Conservation (phyloP, 2,329 filamentous ascomycete species). For the Penicillium sp. region DNA sequence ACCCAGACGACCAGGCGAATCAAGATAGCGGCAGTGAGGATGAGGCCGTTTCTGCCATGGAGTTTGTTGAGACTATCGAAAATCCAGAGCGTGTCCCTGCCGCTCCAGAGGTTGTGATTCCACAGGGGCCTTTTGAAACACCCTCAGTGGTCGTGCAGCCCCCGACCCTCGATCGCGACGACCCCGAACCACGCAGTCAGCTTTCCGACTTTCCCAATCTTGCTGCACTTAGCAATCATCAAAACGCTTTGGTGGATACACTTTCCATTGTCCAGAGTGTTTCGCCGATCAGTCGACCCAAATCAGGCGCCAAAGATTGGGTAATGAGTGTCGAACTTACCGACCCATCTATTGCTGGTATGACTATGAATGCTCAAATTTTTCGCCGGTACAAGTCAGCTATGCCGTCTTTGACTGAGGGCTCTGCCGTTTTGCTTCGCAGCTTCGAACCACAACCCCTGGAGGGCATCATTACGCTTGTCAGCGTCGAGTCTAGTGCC, state of each 20-base stretch:
- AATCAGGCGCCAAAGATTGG: slow-evolving; percentile 43
- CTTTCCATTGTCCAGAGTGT: slow-evolving; percentile 43
- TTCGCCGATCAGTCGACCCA: slow-evolving; percentile 34
- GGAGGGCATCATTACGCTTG: slow-evolving; percentile 42
- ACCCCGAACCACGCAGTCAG: slow-evolving; percentile 41
- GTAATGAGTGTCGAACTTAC: slow-evolving; percentile 44
- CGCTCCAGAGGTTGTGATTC: slow-evolving; percentile 2
- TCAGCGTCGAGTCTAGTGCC: slow-evolving; percentile 45
- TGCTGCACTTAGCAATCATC: slow-evolving; percentile 45
- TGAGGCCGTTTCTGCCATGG: background rate
- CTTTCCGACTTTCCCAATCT: slow-evolving; percentile 48
- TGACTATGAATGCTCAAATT: slow-evolving; percentile 42
- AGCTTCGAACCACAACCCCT: slow-evolving; percentile 48
- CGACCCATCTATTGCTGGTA: slow-evolving; percentile 46
- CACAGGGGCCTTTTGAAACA: background rate
- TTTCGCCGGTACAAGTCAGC: slow-evolving; percentile 42
- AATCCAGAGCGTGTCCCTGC: background rate
- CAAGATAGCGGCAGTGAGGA: background rate
- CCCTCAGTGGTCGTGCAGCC: slow-evolving; percentile 5
- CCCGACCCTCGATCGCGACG: slow-evolving; percentile 25
- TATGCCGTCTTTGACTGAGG: slow-evolving; percentile 40
- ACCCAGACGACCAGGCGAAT: background rate
- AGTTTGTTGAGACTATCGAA: background rate
- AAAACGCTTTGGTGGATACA: slow-evolving; percentile 42
- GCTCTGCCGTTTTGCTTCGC: slow-evolving; percentile 47